Percentiles rank a stretch among this genome's conserved stretches.
Evolutionary conservation across 2,329 filamentous ascomycete genomes (phyloP).

Genomic region (Tolypocladium album): DNA sequence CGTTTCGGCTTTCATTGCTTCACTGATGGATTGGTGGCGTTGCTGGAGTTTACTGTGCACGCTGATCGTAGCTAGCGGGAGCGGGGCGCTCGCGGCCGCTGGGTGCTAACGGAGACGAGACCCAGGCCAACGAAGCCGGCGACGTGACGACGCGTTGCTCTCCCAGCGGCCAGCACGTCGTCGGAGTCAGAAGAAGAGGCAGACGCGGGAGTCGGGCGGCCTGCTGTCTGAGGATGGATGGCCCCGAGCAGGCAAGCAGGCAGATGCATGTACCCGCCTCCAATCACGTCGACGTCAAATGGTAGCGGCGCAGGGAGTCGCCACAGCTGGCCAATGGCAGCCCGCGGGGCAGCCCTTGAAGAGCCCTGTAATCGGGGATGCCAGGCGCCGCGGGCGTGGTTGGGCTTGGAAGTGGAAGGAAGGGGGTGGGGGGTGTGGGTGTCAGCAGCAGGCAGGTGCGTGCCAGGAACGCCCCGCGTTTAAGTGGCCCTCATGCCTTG

Average conservation of each 20-base stretch:
- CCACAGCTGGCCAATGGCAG: conserved; percentile 8
- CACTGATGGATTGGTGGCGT: background rate
- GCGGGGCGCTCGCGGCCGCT: background rate
- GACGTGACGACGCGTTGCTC: background rate
- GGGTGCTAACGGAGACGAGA: background rate
- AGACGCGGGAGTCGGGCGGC: background rate
- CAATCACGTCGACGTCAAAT: conserved; percentile 6
- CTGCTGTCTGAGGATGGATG: background rate
- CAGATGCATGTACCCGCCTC: background rate
- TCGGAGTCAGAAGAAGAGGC: background rate
- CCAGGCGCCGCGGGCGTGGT: conserved; percentile 4
- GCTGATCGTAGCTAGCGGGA: background rate
- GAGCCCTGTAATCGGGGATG: conserved; percentile 19
- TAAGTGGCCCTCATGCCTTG: conserved; percentile 12
- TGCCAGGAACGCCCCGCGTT: conserved; percentile 27
- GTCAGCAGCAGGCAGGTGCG: conserved; percentile 5
- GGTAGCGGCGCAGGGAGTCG: conserved; percentile 8
- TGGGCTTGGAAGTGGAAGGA: background rate
- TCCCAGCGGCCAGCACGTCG: background rate
- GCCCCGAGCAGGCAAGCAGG: background rate
- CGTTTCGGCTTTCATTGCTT: background rate
- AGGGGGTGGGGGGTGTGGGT: background rate
- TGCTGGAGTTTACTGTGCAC: background rate
- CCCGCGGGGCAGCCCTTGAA: conserved; percentile 18
- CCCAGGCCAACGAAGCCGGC: background rate